Base-by-base conservation (phyloP, 2,329 filamentous ascomycete species). In the Grosmannia penicillata region DNA sequence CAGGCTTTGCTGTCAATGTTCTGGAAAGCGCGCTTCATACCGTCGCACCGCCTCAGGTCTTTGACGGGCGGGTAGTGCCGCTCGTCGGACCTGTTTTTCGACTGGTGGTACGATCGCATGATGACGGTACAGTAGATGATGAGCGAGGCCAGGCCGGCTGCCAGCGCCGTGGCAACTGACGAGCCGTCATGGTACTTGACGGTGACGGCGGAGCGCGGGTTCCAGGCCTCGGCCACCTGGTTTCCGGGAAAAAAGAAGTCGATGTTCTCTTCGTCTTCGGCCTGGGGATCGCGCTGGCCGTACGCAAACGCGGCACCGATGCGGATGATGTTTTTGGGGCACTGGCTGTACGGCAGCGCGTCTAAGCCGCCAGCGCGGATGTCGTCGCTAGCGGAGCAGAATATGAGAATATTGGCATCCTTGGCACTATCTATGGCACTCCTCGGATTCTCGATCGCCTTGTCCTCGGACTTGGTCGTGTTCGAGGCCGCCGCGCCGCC, bases 321-420 rank as follows among this genome's bases (percentile, higher is more conserved):
- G 8, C 45, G 51, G 45, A 52, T 49, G 31, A 48, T 46, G 24
- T 24, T 36, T 7, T 37, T 30, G 24, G 39, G 30, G 23, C 33
- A 46, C 14, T 14, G 37, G 5, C 26, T 31, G 31, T 38, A 33
- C 6, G 45, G 47, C 24, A 47, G 39, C 42, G 49, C 39, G 18
- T 46, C 39, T 6, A 31, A 8, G 19, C 38, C 30, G 27, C 42
- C 24, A 19, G 38, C 43, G 1, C 54, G 55, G 33, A 36, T 36
- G 27, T 54, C 49, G 41, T 61, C 58, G 10, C 40, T 52, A 0
- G 56, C 50, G 0, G 58, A 51, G 47, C 58, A 60, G 45, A 61
- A 61, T 46, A 62, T 53, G 36, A 60, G 47, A 6, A 61, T 60
- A 8, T 51, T 40, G 19, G 38, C 40, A 3, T 44, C 36, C 2